Conservation (phyloP, 805 yeast genomes). For the Monosporozyma siamensis region DNA sequence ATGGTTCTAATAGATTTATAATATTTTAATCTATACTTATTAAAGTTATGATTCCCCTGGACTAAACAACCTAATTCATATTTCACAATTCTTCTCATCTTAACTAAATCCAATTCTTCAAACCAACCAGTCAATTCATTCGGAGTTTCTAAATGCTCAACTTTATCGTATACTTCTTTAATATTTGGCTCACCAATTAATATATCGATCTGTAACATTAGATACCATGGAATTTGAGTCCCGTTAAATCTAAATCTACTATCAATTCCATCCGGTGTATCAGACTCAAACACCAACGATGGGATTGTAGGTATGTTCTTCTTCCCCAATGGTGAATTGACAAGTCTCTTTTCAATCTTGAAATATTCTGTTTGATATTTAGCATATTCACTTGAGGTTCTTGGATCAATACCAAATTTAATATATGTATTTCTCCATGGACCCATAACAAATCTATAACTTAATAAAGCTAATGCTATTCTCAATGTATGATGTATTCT, state of each 20-base stretch:
- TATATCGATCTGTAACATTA: conserved; percentile 74
- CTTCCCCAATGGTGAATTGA: conserved; percentile 20
- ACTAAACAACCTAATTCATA: conserved; percentile 60
- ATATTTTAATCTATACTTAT: conserved; percentile 30
- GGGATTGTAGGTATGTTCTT: conserved; percentile 28
- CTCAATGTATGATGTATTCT: conserved; percentile 39
- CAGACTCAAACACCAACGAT: conserved; percentile 26
- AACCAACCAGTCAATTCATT: conserved; percentile 62
- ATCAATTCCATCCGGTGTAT: conserved; percentile 32
- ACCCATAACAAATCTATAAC: conserved; percentile 77
- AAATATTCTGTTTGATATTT: conserved; percentile 80
- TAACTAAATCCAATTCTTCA: conserved; percentile 47
- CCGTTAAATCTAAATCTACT: conserved; percentile 63
- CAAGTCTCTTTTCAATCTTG: conserved; percentile 29
- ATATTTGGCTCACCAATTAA: conserved; percentile 57
- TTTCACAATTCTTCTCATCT: conserved; percentile 59
- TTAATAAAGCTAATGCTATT: conserved; percentile 74
- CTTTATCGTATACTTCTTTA: conserved; percentile 33
- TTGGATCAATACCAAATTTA: conserved; percentile 71
- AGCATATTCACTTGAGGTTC: conserved; percentile 42
- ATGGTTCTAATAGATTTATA: conserved; percentile 36
- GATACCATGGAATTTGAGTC: conserved; percentile 51
- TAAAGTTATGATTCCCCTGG: conserved; percentile 40
- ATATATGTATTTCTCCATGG: conserved; percentile 92
- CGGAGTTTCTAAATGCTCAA: conserved; percentile 43